Conservation (phyloP, 352 stramenopile species). For the Phytophthora pinifolia region DNA sequence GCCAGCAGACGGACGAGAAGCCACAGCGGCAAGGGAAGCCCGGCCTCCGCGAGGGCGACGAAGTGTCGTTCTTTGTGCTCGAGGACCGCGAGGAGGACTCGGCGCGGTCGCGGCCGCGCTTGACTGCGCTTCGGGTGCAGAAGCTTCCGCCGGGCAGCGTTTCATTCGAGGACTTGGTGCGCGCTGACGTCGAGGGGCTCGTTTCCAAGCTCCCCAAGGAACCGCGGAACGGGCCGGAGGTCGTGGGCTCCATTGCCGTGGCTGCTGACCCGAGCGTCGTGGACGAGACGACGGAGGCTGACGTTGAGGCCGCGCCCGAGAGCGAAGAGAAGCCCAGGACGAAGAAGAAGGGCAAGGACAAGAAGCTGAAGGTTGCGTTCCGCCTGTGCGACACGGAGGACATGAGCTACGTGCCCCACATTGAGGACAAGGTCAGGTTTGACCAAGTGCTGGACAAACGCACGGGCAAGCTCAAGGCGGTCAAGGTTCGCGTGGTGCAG, state of each 20-base stretch:
- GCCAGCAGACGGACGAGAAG: constrained; percentile 15
- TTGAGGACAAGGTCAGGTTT: constrained; percentile 64
- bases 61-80: constrained; percentile 81
- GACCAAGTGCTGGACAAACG: constrained; percentile 77
- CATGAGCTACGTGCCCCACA: constrained; percentile 58
- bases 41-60: constrained; percentile 57
- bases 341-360: constrained; percentile 48
- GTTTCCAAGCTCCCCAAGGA: constrained; percentile 70
- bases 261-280: constrained; percentile 3
- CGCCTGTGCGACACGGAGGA: constrained; percentile 62
- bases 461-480: constrained; percentile 50
- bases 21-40: constrained; percentile 16
- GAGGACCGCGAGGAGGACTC: constrained; percentile 62
- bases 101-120: constrained; percentile 28
- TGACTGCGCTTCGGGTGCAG: constrained; percentile 72
- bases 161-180: constrained; percentile 64
- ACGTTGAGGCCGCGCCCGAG: constrained; percentile 18
- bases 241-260: constrained; percentile 57
- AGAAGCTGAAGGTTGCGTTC: constrained; percentile 43
- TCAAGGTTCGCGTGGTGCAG: constrained; percentile 61
- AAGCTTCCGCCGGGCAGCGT: constrained; percentile 57
- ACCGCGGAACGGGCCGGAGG: constrained; percentile 55
- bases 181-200: constrained; percentile 53
- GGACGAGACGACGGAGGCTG: constrained; percentile 15
- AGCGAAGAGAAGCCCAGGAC: constrained; percentile 25